Base-by-base conservation (phyloP, 345 rosid genomes). In the Brassica nigra region DNA sequence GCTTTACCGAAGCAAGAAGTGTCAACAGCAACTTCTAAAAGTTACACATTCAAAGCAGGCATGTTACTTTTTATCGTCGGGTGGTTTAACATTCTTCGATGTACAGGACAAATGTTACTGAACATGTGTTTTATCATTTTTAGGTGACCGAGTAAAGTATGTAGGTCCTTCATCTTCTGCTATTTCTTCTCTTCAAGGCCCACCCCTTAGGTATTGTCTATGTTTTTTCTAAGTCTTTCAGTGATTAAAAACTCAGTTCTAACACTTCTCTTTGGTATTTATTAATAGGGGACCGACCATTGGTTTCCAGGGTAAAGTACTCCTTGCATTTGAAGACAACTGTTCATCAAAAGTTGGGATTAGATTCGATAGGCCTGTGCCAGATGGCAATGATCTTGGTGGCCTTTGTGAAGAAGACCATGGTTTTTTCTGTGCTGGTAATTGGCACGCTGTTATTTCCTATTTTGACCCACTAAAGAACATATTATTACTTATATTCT, bases 401-500 rank as follows among this genome's bases (percentile, higher is more conserved):
- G 99, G 97, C 59, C 89, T 62, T 64, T 96, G 99, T 80, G 97
- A 96, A 83, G 93, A 86, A 77, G 97, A 88, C 68, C 95, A 82
- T 63, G 98, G 99, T 23, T 96, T 93, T 80, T 96, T 93, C 73
- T 96, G 98, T 89, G 70, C 91, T 74, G 97, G 99, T 96, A 84
- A 70, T 71, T 12, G 5, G n/a, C 71, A 55, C 29, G 49, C 29
- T 31, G 70, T 54, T 54, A 34, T 63, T 36, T 34, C 44, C 44
- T 18, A 36, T 20, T 52, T 34, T 8, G 77, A 9, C 57, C 28
- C 49, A 12, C 12, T 77, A 9, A 36, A 34, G 14, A 61, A 37
- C 62, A 55, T 27, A 47, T 39, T 18, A 76, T 37, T 20, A 76
- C 58, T 6, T 74, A 36, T 57, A 62, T 14, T 14, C 57, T 23